A percentile compares a stretch with the other conserved stretches of the same genome.
Evolutionary conservation across 2,329 filamentous ascomycete species (phyloP).

Genomic region (Ustulina deusta): DNA sequence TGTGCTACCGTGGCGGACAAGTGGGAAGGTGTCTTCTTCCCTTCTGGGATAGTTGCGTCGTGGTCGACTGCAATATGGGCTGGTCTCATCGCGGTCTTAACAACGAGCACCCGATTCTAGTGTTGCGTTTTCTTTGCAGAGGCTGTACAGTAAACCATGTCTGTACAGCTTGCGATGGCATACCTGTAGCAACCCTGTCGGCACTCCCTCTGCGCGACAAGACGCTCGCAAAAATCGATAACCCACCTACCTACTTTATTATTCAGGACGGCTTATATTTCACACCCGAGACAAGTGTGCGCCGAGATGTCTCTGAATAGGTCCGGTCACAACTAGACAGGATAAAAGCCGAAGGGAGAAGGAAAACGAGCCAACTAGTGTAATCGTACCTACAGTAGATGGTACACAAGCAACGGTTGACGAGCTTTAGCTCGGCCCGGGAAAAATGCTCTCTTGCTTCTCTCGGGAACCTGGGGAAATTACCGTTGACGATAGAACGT

Average conservation of each 20-base stretch:
- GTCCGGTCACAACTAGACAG: not conserved
- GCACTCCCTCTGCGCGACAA: not conserved
- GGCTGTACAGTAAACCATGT: not conserved
- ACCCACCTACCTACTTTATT: not conserved
- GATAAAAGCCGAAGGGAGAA: not conserved
- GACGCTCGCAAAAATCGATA: not conserved
- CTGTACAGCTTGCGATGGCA: not conserved
- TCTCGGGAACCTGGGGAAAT: conserved; percentile 17
- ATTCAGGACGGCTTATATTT: not conserved
- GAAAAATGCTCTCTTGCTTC: not conserved
- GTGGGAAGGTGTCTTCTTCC: not conserved
- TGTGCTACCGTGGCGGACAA: not conserved
- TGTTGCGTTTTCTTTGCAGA: not conserved
- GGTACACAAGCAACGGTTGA: not conserved
- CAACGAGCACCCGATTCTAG: not conserved
- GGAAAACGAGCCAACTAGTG: not conserved
- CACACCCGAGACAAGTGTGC: not conserved
- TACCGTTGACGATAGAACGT: conserved; percentile 5
- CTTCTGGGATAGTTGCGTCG: not conserved
- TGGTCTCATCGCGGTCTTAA: conserved; percentile 1
- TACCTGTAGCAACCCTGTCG: not conserved
- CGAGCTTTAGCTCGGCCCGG: not conserved
- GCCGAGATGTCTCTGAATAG: conserved; percentile 3
- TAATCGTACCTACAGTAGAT: too few species aligned
- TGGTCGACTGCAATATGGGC: not conserved